Conservation (phyloP, 768 basidiomycete species). For the Mrakia blollopis region DNA sequence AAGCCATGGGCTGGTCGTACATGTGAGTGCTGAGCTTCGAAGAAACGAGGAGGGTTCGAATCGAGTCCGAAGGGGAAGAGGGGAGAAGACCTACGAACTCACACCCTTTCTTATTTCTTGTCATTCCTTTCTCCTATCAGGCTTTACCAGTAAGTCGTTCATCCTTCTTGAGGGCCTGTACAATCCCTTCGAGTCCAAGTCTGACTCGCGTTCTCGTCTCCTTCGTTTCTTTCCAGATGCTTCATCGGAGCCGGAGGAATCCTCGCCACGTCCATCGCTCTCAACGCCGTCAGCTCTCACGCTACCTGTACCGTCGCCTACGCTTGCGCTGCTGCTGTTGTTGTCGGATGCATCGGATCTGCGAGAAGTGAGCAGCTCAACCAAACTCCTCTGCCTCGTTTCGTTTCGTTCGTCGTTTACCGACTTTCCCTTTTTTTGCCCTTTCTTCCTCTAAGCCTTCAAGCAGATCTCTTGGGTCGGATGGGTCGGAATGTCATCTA, state of each 20-base stretch:
- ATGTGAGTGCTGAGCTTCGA: not conserved
- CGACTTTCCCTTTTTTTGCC: not conserved
- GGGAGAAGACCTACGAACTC: not conserved
- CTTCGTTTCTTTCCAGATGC: conserved; percentile 31
- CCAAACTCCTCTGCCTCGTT: not conserved
- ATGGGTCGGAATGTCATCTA: conserved; percentile 37
- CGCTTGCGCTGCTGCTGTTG: conserved; percentile 31
- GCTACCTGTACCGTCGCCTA: conserved; percentile 44
- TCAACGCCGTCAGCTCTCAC: conserved; percentile 40
- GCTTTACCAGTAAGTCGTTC: not conserved
- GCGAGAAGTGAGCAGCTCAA: not conserved
- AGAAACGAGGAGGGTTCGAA: not conserved
- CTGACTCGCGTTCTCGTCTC: not conserved
- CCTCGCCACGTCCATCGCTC: conserved; percentile 43
- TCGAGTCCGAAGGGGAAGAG: not conserved
- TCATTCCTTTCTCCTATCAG: too few relatives aligned
- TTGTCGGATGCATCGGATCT: conserved; percentile 7
- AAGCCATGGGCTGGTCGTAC: conserved; percentile 24
- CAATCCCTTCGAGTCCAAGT: not conserved
- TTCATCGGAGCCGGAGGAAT: conserved; percentile 40
- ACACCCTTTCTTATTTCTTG: too few relatives aligned
- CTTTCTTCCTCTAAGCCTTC: conserved; percentile 34
- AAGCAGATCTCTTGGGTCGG: conserved; percentile 41
- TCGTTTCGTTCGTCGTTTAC: not conserved
- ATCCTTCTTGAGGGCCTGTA: too few relatives aligned